Base-by-base conservation (phyloP, 495 filamentous ascomycete genomes). In the Daldinia childiae region DNA sequence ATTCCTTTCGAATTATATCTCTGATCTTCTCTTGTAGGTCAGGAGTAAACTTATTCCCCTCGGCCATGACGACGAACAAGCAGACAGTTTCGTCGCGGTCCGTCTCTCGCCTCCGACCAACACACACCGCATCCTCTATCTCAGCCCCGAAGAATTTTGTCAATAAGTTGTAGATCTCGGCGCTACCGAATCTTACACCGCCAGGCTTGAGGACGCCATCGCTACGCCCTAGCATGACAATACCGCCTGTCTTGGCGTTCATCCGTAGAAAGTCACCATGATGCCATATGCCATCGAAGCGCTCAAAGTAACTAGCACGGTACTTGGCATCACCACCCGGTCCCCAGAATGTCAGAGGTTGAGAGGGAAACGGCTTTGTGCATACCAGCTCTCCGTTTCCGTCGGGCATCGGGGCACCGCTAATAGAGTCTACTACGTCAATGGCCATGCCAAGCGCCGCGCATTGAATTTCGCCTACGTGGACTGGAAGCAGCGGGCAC, bases 181-280 rank as follows among this genome's bases (percentile, higher is more conserved):
- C 90, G 17, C 86, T 89, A 5, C 92, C 92, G 74, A 95, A 94
- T 0, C 92, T 83, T 43, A 95, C 89, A 4, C 92, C 92, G 1
- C 89, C 86, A 0, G 92, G 92, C 70, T 95, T 95, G 17, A 95
- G 80, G 3, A 94, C 89, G 15, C 92, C 92, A 74, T 95, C 92
- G 34, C 87, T 89, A 17, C 92, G 87, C 4, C 92, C 92, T 0
- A 97, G 83, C 93, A 98, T 78, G 45, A 90, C 79, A 60, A 97
- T 77, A 0, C 93, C 94, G 11, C 92, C 90, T 0, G 92, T 95
- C 17, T 83, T 68, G 0, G 88, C 87, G 72, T 92, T 89, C 71
- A 97, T 83, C 26, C 90, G 87, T 14, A 97, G 87, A 74, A 97
- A 98, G 77, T 99, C 95, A 3, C 95, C 95, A 76, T 99, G 95